Evolutionary conservation across 345 rosid species (phyloP).

Genomic region (Mercurialis annua): DNA sequence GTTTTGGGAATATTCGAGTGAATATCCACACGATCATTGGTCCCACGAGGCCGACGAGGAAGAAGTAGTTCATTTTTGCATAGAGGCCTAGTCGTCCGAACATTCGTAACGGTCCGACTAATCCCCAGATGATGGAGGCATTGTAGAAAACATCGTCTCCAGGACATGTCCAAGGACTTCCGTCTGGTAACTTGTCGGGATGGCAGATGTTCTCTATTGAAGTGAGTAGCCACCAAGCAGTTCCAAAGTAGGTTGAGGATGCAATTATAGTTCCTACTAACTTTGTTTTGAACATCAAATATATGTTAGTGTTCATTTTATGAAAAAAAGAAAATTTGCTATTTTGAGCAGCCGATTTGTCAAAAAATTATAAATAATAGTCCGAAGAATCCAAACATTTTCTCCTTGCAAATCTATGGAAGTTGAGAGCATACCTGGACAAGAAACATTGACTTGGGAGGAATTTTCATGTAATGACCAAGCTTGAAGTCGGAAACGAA

Average conservation of each 20-base stretch:
- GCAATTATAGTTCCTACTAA: conserved; percentile 41
- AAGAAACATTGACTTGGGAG: conserved; percentile 54
- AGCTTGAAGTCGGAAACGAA: conserved; percentile 54
- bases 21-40: conserved; percentile 47
- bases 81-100: conserved; percentile 43
- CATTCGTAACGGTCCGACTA: conserved; percentile 48
- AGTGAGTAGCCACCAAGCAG: conserved; percentile 52
- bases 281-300: conserved; percentile 14
- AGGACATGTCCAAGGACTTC: conserved; percentile 62
- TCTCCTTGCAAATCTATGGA: too few species aligned
- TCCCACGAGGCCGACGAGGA: conserved; percentile 44
- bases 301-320: not conserved
- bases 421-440: conserved; percentile 36
- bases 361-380: too few species aligned
- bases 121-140: conserved; percentile 61
- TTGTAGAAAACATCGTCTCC: conserved; percentile 45
- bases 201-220: conserved; percentile 40
- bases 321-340: too few species aligned
- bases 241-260: conserved; percentile 43
- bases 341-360: too few species aligned
- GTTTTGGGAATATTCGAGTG: conserved; percentile 28
- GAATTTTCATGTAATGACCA: conserved; percentile 62
- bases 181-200: conserved; percentile 27
- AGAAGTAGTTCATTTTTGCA: conserved; percentile 50
- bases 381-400: too few species aligned